These are phyloP conservation scores for Solanum hybrid DNA, from an alignment of 305 asterid genomes.

Conservation along the genomic window DNA sequence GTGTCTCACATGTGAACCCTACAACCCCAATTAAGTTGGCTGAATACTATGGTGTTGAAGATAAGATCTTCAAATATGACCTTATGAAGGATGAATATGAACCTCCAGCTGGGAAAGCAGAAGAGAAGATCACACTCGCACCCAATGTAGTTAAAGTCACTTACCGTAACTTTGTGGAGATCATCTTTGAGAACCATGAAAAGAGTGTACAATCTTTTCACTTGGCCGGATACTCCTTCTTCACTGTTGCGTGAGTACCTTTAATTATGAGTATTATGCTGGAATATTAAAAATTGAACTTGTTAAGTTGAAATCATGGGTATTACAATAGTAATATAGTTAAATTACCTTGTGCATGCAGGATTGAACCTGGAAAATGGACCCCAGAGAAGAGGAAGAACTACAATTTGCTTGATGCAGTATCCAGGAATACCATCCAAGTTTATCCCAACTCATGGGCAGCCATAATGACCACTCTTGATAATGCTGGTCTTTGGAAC, in stretches of 20 bases:
- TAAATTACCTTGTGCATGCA: background rate
- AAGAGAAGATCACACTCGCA: constrained; percentile 14
- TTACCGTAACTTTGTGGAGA: constrained; percentile 27
- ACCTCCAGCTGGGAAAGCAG: constrained; percentile 3
- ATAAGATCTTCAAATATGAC: constrained; percentile 46
- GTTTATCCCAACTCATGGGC: constrained; percentile 81
- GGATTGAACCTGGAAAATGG: constrained; percentile 69
- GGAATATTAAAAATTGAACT: background rate
- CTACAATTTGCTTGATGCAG: constrained; percentile 71
- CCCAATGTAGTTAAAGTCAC: constrained; percentile 61
- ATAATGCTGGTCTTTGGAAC: constrained; percentile 87
- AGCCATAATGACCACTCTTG: constrained; percentile 57
- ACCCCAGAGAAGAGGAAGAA: constrained; percentile 62
- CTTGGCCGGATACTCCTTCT: constrained; percentile 75
- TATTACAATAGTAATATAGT: background rate
- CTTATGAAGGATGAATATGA: constrained; percentile 43
- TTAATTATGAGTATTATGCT: background rate
- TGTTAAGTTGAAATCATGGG: background rate
- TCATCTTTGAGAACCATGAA: constrained; percentile 42
- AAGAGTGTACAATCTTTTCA: constrained; percentile 62
- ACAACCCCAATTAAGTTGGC: constrained; percentile 66
- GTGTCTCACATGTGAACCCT: constrained; percentile 52
- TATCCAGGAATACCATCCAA: constrained; percentile 62
- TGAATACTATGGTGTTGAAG: constrained; percentile 46
- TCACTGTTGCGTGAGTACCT: constrained; percentile 43